Evolutionary conservation across 495 filamentous ascomycete genomes (phyloP).

Genomic region (Tuber calosporum): DNA sequence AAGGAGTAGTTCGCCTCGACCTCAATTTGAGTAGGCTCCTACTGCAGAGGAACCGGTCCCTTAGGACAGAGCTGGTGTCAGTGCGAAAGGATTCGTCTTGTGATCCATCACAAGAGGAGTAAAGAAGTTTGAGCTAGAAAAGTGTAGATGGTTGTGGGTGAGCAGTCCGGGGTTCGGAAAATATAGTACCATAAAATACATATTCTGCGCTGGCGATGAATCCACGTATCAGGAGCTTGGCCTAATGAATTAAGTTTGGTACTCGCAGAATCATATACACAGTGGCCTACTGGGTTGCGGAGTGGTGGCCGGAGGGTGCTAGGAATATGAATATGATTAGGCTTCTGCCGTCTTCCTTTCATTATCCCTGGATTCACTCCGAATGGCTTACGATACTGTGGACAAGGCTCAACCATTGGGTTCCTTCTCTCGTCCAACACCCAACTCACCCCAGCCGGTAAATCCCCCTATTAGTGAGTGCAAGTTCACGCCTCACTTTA

Average conservation of each 20-base stretch:
- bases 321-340: not conserved
- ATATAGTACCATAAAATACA: not conserved
- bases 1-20: not conserved
- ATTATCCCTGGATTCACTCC: not conserved
- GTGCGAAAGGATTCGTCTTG: not conserved
- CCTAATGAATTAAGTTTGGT: not conserved
- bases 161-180: not conserved
- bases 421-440: not conserved
- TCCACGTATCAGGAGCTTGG: not conserved
- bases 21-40: not conserved
- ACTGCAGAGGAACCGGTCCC: not conserved
- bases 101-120: not conserved
- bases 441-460: not conserved
- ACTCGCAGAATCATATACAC: not conserved
- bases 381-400: not conserved
- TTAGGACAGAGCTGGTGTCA: not conserved
- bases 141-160: not conserved
- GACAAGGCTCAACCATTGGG: not conserved
- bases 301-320: not conserved
- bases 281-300: not conserved
- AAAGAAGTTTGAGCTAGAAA: not conserved
- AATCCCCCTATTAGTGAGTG: not conserved
- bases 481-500: not conserved
- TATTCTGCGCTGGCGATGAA: not conserved
- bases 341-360: not conserved